Evolutionary conservation across 192 early-diverging fungal species (phyloP), one percentile per base, ranked within the genome.

Genomic region (Coemansia sp.): DNA sequence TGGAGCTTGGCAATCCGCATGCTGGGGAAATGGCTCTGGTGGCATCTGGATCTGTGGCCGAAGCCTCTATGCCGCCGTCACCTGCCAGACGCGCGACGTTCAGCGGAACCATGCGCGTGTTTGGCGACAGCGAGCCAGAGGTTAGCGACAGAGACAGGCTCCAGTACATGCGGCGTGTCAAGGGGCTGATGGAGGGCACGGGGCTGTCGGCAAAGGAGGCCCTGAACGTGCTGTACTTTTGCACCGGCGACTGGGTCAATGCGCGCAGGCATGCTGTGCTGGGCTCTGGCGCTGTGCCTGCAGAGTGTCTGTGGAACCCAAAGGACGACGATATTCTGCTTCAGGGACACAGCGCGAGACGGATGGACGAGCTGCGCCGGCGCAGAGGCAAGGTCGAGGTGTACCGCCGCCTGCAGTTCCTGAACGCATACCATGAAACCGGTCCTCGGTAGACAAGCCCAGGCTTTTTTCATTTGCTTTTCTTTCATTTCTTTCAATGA

Each of bases 351-450:
- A 51, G 36, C 60, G n/a, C 64, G 25, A 56, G 38, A 20, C 61
- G 45, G 31, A 68, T 81, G 73, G 66, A 72, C 29, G 63, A 68
- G n/a, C 63, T 81, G 65, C 73, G 78, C 4, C 38, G 64, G 64
- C 61, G 64, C 63, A 72, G 71, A 63, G 73, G 78, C 60, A 75
- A 67, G 40, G 69, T 75, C 36, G 78, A 81, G 70, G 78, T 81
- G 32, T 81, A 81, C 56, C 73, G 78, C 2, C 66, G 78, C 28
- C 64, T 81, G 49, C 78, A 81, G 69, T 81, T 81, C 64, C 63
- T 81, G 25, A 75, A 75, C 62, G 72, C 73, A n/a, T 81, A 72
- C 70, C 68, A 80, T 20, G 59, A 62, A 7, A 33, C 55, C 7
- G 22, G 57, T 50, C 52, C 45, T 33, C 32, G 52, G 38, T 61